Conservation (phyloP, 75 land plant genomes). For the Pseudotsuga menziesii region DNA sequence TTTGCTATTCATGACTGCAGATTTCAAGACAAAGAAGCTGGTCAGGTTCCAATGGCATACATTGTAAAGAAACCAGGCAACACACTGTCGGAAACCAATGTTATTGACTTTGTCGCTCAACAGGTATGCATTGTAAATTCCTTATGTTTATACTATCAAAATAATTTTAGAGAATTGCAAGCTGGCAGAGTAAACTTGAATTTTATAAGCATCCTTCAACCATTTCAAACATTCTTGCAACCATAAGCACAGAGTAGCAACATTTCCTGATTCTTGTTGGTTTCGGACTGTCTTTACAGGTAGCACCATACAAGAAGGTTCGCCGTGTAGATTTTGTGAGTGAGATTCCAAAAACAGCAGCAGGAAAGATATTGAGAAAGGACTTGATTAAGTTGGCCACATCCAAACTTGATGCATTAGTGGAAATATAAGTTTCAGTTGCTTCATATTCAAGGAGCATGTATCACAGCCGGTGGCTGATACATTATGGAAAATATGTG, state of each 20-base stretch:
- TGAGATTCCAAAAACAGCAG: conserved; percentile 20
- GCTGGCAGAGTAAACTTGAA: not conserved
- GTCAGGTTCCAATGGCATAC: conserved; percentile 23
- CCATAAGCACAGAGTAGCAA: not conserved
- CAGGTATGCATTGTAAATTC: conserved; percentile 7
- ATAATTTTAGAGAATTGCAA: not conserved
- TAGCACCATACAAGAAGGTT: conserved; percentile 33
- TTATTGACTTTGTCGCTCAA: conserved; percentile 19
- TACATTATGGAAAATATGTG: not conserved
- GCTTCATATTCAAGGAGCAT: not conserved
- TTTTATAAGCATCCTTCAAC: not conserved
- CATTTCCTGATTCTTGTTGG: not conserved
- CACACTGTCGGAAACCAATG: not conserved
- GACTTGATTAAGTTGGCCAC: conserved; percentile 33
- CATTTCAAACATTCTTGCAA: not conserved
- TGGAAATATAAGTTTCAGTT: not conserved
- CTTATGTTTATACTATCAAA: not conserved
- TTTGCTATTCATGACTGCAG: not conserved
- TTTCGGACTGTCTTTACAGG: conserved; percentile 15
- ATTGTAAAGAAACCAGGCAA: conserved; percentile 13
- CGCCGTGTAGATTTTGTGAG: conserved; percentile 18
- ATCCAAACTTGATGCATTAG: conserved; percentile 31
- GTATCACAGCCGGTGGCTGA: not conserved
- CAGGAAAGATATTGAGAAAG: conserved; percentile 22
- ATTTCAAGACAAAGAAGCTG: conserved; percentile 15